Base-by-base conservation (phyloP, 2,329 filamentous ascomycete genomes). In the Cadophora sp. region DNA sequence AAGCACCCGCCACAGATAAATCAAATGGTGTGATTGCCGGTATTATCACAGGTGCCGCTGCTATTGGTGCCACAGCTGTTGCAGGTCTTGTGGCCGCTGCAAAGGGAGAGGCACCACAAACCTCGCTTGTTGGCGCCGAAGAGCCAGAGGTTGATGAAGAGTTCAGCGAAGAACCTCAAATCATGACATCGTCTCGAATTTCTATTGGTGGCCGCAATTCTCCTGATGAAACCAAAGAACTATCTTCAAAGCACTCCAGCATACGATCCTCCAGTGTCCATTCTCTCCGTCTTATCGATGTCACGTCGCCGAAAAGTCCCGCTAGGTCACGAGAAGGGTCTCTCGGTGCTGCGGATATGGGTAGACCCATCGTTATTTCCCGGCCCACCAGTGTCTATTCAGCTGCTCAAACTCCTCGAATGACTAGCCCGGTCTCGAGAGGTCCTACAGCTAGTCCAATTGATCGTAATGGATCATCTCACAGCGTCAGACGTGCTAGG, bases 141-240 rank as follows among this genome's bases (percentile, higher is more conserved):
- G 71, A 72, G 18, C 59, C 50, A 30, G 72, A 76, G 33, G 41
- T 50, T 3, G 74, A 75, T 13, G 75, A 74, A 41, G 71, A 75
- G 22, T 71, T 74, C 24, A 68, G 66, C 6, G 77, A 77, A 67
- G 77, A 77, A 59, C 73, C 75, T 27, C 72, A 75, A 62, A 77
- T 79, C 51, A 75, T 79, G 74, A 78, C 76, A 11, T 77, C 76
- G 30, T 74, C 74, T 24, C 73, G 77, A 18, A 67, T 79, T 11
- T 78, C 76, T 16, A 71, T 78, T 36, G 71, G 71, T 58, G 74
- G 73, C 20, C 58, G 70, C 30, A 64, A 71, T 20, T 72, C 72
- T 56, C 74, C 74, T 11, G 73, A 74, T 20, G 73, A 76, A 18
- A 13, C 33, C 2, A 70, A 69, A 53, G 68, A 30, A 9, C 41